Base-by-base conservation (phyloP, 495 filamentous ascomycete genomes). In the Bacidia gigantensis region DNA sequence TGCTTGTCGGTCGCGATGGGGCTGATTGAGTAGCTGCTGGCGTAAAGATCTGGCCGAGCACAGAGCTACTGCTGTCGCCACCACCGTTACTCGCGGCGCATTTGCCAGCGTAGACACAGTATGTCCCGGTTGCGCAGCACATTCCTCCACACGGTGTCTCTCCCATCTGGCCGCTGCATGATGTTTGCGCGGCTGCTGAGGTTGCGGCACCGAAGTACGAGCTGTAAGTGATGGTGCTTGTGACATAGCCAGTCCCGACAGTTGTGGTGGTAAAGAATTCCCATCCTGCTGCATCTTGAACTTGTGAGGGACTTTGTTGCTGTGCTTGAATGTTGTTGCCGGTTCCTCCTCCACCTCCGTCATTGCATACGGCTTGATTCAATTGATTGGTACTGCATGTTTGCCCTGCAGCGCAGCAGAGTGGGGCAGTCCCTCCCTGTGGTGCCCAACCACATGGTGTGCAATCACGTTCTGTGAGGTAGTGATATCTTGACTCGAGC, bases 71-170 rank as follows among this genome's bases (percentile, higher is more conserved):
- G 64, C 62, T 68, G 21, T 58, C 64, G 45, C 57, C 65, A 17
- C 62, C 61, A 32, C 52, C 65, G 17, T 59, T 64, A 26, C 57
- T 62, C 12, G 54, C 51, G 12, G 49, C 62, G 52, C 81, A 84
- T 55, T 77, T 68, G 14, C 69, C 70, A 0, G 59, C 41, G 21
- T 56, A 59, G 3, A 64, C 68, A 63, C 89, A 95, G 57, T 80
- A 80, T 63, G 88, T 82, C 49, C 76, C 77, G 49, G 69, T 73
- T 12, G 78, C 75, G 63, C 89, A 95, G 69, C 89, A 94, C 51
- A 78, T 80, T 25, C 56, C 66, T 10, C 86, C 88, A 62, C 89
- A 95, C 0, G 73, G 72, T 2, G 69, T 73, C 63, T 89, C 74
- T 47, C 78, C 80, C 2, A 80, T 60, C 1, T 73, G 71, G 9